phyloP scores from a whole-genome alignment of 768 basidiomycete genomes.

The Pisolithus marmoratus region DNA sequence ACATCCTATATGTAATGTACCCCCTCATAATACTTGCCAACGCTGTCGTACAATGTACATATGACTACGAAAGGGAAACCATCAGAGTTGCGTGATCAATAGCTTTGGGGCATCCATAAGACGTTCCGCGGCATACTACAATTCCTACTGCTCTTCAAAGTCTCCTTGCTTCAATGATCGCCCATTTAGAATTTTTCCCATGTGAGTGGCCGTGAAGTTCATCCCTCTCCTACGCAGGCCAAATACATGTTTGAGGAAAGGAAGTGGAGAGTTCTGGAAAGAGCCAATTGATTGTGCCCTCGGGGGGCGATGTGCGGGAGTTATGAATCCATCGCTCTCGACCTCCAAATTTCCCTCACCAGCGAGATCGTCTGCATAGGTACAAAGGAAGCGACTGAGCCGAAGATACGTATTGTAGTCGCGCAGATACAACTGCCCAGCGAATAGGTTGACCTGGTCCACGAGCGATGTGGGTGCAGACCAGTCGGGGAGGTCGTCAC shows the following conservation, averaged over 20 bases:
- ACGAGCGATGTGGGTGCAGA: constrained; percentile 10
- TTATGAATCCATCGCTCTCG: constrained; percentile 17
- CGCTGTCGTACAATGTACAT: no score
- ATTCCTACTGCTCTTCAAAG: constrained; percentile 7
- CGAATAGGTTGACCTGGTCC: constrained; percentile 37
- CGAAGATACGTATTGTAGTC: constrained; percentile 27
- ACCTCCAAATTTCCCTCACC: constrained; percentile 37
- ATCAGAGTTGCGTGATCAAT: no score
- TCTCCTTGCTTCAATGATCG: constrained; percentile 21
- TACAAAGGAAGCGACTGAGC: constrained; percentile 33
- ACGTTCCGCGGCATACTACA: no score
- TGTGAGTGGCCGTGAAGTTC: constrained; percentile 32
- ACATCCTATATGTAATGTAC: no score
- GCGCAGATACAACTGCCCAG: constrained; percentile 40
- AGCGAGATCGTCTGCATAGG: constrained; percentile 37
- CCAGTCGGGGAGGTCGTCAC: constrained; percentile 28
- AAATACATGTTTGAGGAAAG: constrained; percentile 29
- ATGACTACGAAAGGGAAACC: no score
- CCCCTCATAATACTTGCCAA: no score
- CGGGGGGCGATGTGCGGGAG: constrained; percentile 3
- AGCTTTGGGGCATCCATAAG: no score
- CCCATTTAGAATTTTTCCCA: constrained; percentile 35
- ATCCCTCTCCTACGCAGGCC: constrained; percentile 35
- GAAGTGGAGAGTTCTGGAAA: constrained; percentile 11
- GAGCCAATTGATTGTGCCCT: background rate